Conservation (phyloP, 2,329 filamentous ascomycete species). For the Ascochyta clinopodiicola region DNA sequence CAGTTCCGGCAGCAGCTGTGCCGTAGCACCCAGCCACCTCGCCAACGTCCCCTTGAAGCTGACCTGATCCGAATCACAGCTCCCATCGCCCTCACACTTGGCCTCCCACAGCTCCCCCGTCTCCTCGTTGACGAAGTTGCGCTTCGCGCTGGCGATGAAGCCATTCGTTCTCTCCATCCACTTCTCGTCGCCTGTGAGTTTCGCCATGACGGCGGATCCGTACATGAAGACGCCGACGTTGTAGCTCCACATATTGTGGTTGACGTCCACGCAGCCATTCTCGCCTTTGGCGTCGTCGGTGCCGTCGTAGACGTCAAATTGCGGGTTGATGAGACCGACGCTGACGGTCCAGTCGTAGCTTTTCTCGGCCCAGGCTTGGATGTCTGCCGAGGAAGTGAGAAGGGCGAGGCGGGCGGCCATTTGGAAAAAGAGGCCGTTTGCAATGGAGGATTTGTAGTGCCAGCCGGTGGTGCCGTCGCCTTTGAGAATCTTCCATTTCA, state of each 20-base stretch:
- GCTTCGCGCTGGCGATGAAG: constrained; percentile 40
- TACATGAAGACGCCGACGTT: constrained; percentile 63
- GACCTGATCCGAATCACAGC: constrained; percentile 70
- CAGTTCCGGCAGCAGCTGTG: constrained; percentile 27
- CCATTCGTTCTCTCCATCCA: constrained; percentile 41
- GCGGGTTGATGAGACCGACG: constrained; percentile 57
- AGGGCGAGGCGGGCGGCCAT: constrained; percentile 75
- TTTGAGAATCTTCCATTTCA: constrained; percentile 75
- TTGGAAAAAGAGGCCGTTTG: constrained; percentile 81
- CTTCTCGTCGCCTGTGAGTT: constrained; percentile 23
- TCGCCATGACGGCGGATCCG: constrained; percentile 46
- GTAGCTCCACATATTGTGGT: constrained; percentile 56
- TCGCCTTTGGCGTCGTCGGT: constrained; percentile 44
- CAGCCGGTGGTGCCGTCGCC: constrained; percentile 71
- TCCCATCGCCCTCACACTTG: constrained; percentile 64
- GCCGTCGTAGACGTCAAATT: constrained; percentile 62
- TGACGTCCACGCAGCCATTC: constrained; percentile 52
- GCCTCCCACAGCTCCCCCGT: constrained; percentile 57
- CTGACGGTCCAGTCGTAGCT: constrained; percentile 62
- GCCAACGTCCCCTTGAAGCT: constrained; percentile 64
- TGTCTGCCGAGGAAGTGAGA: constrained; percentile 63
- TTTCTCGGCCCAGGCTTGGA: constrained; percentile 66
- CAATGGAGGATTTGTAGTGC: constrained; percentile 79
- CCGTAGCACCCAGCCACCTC: constrained; percentile 37
- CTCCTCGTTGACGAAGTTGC: constrained; percentile 31